Evolutionary conservation across 2,329 filamentous ascomycete species (phyloP).

Genomic region (Hymenoscyphus salicellus): DNA sequence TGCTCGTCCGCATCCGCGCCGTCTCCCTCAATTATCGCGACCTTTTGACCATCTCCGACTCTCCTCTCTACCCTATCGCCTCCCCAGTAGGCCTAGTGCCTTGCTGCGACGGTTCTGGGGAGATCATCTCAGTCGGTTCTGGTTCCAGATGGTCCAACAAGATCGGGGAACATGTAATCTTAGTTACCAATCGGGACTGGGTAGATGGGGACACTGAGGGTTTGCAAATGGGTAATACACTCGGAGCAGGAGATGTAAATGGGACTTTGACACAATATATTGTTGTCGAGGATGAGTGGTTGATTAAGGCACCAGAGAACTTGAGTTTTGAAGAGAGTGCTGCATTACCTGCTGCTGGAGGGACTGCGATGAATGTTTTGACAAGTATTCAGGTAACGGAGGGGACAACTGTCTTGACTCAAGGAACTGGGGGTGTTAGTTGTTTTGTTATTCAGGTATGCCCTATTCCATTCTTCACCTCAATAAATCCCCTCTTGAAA

Average conservation of each 20-base stretch:
- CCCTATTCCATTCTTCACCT: not conserved
- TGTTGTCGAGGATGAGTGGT: slow-evolving; percentile 51
- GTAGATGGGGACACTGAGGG: slow-evolving; percentile 34
- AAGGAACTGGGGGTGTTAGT: slow-evolving; percentile 43
- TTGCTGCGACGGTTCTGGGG: slow-evolving; percentile 67
- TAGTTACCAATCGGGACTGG: slow-evolving; percentile 57
- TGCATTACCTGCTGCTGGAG: slow-evolving; percentile 47
- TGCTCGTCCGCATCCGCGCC: slow-evolving; percentile 22
- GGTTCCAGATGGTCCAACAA: slow-evolving; percentile 43
- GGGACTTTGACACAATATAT: slow-evolving; percentile 59
- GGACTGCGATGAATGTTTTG: slow-evolving; percentile 54
- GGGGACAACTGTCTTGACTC: slow-evolving; percentile 39
- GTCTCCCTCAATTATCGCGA: slow-evolving; percentile 24
- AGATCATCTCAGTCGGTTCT: slow-evolving; percentile 49
- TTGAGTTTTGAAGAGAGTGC: slow-evolving; percentile 44
- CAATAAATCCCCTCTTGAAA: too few species aligned
- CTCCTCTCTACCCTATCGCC: slow-evolving; percentile 15
- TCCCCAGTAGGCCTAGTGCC: slow-evolving; percentile 44
- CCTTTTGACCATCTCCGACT: slow-evolving; percentile 16
- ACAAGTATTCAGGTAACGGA: slow-evolving; percentile 38
- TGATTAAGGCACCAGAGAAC: slow-evolving; percentile 49
- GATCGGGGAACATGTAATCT: slow-evolving; percentile 63
- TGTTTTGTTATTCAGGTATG: slow-evolving; percentile 35
- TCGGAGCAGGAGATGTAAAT: slow-evolving; percentile 51
- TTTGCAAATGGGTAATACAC: slow-evolving; percentile 39